These are phyloP conservation scores for Pyronema domesticum DNA, from an alignment of 495 filamentous ascomycete genomes.

Conservation along the genomic window DNA sequence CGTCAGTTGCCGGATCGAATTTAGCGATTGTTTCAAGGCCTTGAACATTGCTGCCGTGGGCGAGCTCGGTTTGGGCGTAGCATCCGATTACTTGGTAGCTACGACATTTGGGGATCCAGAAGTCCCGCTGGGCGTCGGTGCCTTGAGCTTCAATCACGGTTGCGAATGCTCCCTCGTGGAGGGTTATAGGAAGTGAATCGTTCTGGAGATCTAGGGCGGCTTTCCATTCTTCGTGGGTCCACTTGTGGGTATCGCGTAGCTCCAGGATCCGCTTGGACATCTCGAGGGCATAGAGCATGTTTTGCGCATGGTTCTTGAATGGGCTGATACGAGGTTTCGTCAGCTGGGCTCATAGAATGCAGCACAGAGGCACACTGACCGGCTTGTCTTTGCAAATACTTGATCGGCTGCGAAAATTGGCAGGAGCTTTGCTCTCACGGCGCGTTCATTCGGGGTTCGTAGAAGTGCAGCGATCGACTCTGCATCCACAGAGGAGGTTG, in stretches of 20 bases:
- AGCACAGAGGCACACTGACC: background rate
- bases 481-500: slow-evolving; percentile 8
- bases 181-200: slow-evolving; percentile 48
- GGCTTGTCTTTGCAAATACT: slow-evolving; percentile 8
- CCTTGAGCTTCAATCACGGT: slow-evolving; percentile 53
- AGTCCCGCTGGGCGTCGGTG: slow-evolving; percentile 48
- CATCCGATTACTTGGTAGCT: slow-evolving; percentile 54
- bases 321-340: slow-evolving; percentile 1
- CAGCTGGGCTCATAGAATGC: background rate
- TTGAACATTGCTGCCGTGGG: slow-evolving; percentile 57
- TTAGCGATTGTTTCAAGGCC: slow-evolving; percentile 57
- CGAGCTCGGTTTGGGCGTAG: slow-evolving; percentile 61
- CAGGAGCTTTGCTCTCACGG: slow-evolving; percentile 11
- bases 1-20: slow-evolving; percentile 48
- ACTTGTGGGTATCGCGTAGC: slow-evolving; percentile 41
- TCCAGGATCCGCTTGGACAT: slow-evolving; percentile 43
- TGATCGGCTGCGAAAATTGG: slow-evolving; percentile 13
- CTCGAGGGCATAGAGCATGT: slow-evolving; percentile 13
- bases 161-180: slow-evolving; percentile 52
- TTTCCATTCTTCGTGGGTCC: slow-evolving; percentile 43
- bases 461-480: slow-evolving; percentile 13
- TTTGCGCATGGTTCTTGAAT: slow-evolving; percentile 15
- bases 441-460: slow-evolving; percentile 12
- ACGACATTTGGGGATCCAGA: slow-evolving; percentile 45
- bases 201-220: slow-evolving; percentile 43